Conservation (phyloP, 371 early-diverging fungal genomes). For the Batkoa obscura region DNA sequence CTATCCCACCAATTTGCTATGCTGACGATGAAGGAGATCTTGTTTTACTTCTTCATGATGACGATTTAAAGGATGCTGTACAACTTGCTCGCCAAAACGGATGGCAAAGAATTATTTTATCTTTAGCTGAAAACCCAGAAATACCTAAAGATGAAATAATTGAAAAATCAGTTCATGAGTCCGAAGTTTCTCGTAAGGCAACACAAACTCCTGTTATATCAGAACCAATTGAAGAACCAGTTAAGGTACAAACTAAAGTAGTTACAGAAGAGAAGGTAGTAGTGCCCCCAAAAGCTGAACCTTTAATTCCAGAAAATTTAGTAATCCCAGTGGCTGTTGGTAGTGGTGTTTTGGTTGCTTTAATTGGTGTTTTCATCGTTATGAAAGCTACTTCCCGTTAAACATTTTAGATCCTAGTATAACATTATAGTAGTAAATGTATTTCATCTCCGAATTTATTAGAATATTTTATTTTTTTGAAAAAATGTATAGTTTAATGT, state of each 20-base stretch:
- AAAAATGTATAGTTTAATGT: too few species aligned
- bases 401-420: too few species aligned
- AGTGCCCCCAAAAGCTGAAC: background rate
- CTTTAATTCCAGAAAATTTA: constrained; percentile 26
- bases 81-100: constrained; percentile 40
- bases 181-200: background rate
- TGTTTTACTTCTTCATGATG: constrained; percentile 34
- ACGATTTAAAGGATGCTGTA: constrained; percentile 56
- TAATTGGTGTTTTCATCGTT: constrained; percentile 1
- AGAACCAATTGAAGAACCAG: too few species aligned
- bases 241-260: background rate
- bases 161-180: too few species aligned
- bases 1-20: constrained; percentile 28
- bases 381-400: background rate
- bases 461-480: too few species aligned
- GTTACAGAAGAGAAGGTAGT: too few species aligned
- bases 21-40: constrained; percentile 64
- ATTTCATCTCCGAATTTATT: too few species aligned
- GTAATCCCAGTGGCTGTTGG: constrained; percentile 33
- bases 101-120: constrained; percentile 28
- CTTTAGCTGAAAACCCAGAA: constrained; percentile 4
- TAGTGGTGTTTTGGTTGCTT: background rate
- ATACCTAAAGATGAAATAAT: too few species aligned
- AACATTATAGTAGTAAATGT: too few species aligned
- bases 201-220: background rate